phyloP scores from a whole-genome alignment of 441 rosid species.

The Gossypium gossypioides region DNA sequence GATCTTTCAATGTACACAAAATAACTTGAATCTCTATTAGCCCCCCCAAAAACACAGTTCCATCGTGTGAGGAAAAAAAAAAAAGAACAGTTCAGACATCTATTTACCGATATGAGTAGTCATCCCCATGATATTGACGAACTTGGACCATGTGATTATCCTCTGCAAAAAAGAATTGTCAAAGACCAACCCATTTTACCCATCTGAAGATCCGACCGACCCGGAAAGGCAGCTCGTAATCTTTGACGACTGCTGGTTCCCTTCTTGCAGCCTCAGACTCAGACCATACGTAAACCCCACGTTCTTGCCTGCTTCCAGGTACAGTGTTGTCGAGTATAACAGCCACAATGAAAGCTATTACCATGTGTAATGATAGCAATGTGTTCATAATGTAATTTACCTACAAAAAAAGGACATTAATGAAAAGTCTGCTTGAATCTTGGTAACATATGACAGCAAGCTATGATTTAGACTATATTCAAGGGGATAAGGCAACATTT shows the following conservation, averaged over 20 bases:
- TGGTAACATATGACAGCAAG: neutral
- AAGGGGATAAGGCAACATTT: too few relatives aligned
- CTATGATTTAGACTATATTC: neutral
- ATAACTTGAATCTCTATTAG: constrained; percentile 21
- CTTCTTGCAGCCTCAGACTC: constrained; percentile 71
- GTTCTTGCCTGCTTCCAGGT: constrained; percentile 81
- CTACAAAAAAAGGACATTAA: constrained; percentile 31
- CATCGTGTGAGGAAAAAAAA: constrained; percentile 13
- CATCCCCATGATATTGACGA: constrained; percentile 10
- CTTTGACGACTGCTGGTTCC: constrained; percentile 71
- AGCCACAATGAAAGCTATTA: constrained; percentile 83
- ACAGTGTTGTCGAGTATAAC: constrained; percentile 83
- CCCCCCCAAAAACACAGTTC: constrained; percentile 8
- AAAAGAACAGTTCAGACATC: constrained; percentile 5
- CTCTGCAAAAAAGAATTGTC: constrained; percentile 8
- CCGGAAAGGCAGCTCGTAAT: constrained; percentile 78
- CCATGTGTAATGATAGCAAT: constrained; percentile 64
- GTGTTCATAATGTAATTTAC: constrained; percentile 84
- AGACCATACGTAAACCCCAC: constrained; percentile 89
- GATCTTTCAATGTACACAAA: constrained; percentile 32
- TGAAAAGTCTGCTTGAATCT: neutral
- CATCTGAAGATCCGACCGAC: constrained; percentile 78
- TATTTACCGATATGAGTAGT: constrained; percentile 15
- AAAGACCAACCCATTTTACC: constrained; percentile 93
- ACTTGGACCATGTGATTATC: neutral